These are phyloP conservation scores for Saraca asoca DNA, from an alignment of 331 rosid species.

Conservation along the genomic window DNA sequence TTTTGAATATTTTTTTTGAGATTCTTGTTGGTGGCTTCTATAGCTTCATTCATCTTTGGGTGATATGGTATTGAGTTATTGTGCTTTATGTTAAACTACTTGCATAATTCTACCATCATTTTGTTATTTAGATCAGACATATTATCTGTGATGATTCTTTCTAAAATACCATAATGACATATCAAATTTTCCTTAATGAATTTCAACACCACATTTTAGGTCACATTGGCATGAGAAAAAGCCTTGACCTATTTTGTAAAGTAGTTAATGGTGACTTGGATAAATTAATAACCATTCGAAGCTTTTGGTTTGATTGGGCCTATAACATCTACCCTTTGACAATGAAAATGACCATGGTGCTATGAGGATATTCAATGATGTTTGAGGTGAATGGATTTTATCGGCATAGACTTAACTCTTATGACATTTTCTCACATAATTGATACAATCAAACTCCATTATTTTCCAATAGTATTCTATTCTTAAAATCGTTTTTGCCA, in stretches of 20 bases:
- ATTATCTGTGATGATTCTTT: background rate
- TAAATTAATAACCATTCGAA: too few relatives aligned
- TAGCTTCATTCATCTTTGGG: background rate
- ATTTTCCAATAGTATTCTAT: too few relatives aligned
- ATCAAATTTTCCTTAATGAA: background rate
- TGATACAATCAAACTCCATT: too few relatives aligned
- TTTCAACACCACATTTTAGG: background rate
- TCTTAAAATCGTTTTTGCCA: too few relatives aligned
- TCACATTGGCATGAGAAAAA: background rate
- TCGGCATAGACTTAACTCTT: too few relatives aligned
- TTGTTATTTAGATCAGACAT: too few relatives aligned
- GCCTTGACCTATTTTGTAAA: background rate
- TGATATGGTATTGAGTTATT: background rate
- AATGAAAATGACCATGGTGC: too few relatives aligned
- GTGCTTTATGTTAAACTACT: background rate
- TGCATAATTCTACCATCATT: background rate
- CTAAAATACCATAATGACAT: background rate
- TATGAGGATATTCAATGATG: too few relatives aligned
- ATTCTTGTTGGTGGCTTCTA: background rate
- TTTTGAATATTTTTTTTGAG: background rate
- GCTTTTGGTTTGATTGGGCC: too few relatives aligned
- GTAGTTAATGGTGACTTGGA: background rate
- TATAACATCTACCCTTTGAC: too few relatives aligned
- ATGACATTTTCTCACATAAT: background rate
- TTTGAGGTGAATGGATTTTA: too few relatives aligned